Evolutionary conservation across 345 rosid species (phyloP).

Genomic region (Trapa incisa): DNA sequence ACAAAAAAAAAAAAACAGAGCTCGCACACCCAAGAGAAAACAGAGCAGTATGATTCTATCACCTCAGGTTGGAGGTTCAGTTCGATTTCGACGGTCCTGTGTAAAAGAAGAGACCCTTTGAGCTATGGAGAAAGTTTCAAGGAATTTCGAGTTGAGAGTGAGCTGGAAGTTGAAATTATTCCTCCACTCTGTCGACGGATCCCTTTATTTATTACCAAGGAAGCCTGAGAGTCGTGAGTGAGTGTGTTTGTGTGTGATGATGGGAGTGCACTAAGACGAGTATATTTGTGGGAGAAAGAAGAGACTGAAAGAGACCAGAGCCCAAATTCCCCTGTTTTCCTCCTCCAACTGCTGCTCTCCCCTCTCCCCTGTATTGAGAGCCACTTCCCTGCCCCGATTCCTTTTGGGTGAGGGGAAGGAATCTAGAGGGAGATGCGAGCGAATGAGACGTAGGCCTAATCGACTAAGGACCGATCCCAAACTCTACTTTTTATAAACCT

Average conservation of each 20-base stretch:
- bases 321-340: constrained; percentile 12
- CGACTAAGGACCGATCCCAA: constrained; percentile 4
- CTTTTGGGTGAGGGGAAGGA: background rate
- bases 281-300: background rate
- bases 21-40: no score
- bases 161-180: background rate
- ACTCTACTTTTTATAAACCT: constrained; percentile 4
- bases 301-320: constrained; percentile 9
- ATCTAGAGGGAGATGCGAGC: background rate
- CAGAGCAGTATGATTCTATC: background rate
- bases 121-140: background rate
- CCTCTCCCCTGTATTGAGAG: background rate
- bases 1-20: background rate
- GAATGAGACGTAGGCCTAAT: constrained; percentile 13
- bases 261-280: background rate
- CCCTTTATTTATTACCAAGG: background rate
- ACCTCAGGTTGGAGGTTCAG: background rate
- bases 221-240: background rate
- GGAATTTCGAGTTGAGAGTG: background rate
- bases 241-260: constrained; percentile 1
- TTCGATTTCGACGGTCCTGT: no score
- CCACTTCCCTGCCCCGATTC: constrained; percentile 4
- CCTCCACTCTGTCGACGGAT: background rate
- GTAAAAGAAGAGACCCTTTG: background rate
- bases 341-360: background rate